phyloP scores from a whole-genome alignment of 352 stramenopile genomes.

The Phytophthora citricola region DNA sequence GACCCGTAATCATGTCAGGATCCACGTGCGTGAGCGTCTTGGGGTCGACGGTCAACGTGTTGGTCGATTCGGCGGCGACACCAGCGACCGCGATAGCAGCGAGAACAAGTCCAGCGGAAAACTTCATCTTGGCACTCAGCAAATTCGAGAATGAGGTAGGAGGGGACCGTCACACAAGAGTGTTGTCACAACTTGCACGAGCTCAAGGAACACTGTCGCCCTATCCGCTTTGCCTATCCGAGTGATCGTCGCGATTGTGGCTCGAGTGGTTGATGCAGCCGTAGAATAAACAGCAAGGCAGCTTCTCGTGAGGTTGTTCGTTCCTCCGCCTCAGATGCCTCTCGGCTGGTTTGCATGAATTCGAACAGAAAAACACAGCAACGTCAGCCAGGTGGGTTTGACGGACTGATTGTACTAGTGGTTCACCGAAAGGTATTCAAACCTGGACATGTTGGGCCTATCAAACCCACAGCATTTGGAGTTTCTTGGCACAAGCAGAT shows the following conservation, averaged over 20 bases:
- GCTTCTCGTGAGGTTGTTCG: conserved; percentile 1
- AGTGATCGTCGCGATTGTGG: conserved; percentile 9
- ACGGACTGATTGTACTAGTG: background rate
- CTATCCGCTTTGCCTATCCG: conserved; percentile 11
- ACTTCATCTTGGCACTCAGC: conserved; percentile 18
- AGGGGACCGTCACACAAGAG: too few relatives aligned
- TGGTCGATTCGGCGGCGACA: conserved; percentile 11
- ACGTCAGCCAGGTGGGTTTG: background rate
- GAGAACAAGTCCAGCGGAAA: conserved; percentile 24
- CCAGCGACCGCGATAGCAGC: conserved; percentile 15
- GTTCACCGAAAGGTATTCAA: background rate
- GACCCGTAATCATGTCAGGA: conserved; percentile 12
- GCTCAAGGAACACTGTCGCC: background rate
- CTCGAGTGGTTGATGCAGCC: conserved; percentile 7
- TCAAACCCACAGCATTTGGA: background rate
- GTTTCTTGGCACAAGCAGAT: conserved; percentile 2
- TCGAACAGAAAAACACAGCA: conserved; percentile 8
- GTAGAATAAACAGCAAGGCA: background rate
- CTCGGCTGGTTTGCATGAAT: background rate
- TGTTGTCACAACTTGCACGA: too few relatives aligned
- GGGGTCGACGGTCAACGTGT: conserved; percentile 15
- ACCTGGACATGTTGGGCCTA: background rate
- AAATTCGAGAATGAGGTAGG: conserved; percentile 18
- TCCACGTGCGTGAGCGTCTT: conserved; percentile 6
- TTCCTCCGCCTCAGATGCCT: conserved; percentile 8